A percentile compares a stretch with the other conserved stretches of the same genome.
Evolutionary conservation across 768 basidiomycete genomes (phyloP).

Genomic region (Termitomyces titanicus): DNA sequence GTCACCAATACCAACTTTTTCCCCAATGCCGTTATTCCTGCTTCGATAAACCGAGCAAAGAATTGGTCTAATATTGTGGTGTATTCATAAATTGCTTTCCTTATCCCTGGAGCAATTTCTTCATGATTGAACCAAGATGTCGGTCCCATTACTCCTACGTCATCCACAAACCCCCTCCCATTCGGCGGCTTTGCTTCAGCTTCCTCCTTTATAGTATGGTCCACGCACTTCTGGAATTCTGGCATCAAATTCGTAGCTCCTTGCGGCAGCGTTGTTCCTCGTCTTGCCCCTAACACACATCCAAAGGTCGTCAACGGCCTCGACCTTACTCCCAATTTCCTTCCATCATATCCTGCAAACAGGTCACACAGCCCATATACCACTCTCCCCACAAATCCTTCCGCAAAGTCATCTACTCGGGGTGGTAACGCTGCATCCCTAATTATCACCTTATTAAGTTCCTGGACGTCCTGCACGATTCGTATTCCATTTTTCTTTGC

Average conservation of each 20-base stretch:
- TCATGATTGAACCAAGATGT: slow-evolving; percentile 13
- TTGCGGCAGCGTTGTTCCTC: neutral
- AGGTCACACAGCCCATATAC: too few relatives aligned
- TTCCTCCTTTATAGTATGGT: neutral
- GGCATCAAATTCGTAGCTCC: neutral
- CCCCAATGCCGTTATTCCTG: slow-evolving; percentile 29
- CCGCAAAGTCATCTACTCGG: too few relatives aligned
- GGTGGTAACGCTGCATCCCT: slow-evolving; percentile 20
- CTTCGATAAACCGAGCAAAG: slow-evolving; percentile 16
- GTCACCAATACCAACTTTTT: slow-evolving; percentile 20
- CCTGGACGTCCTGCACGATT: slow-evolving; percentile 29
- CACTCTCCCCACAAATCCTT: too few relatives aligned
- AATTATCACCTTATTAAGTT: too few relatives aligned
- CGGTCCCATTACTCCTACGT: too few relatives aligned
- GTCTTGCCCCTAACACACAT: neutral
- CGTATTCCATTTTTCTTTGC: too few relatives aligned
- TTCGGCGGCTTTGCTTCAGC: neutral
- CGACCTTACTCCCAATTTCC: neutral
- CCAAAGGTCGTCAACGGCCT: neutral
- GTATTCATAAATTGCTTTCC: too few relatives aligned
- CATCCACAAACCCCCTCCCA: slow-evolving; percentile 16
- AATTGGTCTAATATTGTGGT: slow-evolving; percentile 18
- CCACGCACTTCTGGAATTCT: neutral
- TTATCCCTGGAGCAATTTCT: too few relatives aligned
- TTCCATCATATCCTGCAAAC: slow-evolving; percentile 16